phyloP scores from a whole-genome alignment of 192 early-diverging fungal genomes.

The Cetraspora pellucida region DNA sequence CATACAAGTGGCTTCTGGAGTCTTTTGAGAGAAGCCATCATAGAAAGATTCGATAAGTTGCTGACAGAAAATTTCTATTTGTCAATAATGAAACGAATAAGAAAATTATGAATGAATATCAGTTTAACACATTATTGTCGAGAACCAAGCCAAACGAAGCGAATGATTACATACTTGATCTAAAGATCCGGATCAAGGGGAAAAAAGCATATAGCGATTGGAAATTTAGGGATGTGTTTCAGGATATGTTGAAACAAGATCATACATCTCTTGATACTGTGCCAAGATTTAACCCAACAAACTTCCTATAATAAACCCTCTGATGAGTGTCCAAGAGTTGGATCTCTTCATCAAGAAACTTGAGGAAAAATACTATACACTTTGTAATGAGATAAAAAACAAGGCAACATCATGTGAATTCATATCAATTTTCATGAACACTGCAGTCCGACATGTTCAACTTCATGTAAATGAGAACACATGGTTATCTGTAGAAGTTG shows the following conservation, averaged over 20 bases:
- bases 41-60: not conserved
- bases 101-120: too few relatives aligned
- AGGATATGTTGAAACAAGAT: not conserved
- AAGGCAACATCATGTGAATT: conserved; percentile 8
- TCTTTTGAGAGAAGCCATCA: not conserved
- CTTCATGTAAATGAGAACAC: not conserved
- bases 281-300: not conserved
- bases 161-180: not conserved
- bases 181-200: not conserved
- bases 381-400: not conserved
- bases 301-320: not conserved
- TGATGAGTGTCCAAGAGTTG: not conserved
- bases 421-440: conserved; percentile 10
- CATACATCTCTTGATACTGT: not conserved
- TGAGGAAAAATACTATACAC: not conserved
- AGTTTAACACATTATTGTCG: too few relatives aligned
- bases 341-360: conserved; percentile 7
- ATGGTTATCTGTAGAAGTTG: conserved; percentile 20
- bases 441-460: not conserved
- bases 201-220: conserved; percentile 1
- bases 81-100: not conserved
- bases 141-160: not conserved
- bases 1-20: not conserved
- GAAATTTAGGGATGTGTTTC: conserved; percentile 8
- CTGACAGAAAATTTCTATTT: not conserved